Base-by-base conservation (phyloP, 306 rosid genomes). In the Neltuma alba region DNA sequence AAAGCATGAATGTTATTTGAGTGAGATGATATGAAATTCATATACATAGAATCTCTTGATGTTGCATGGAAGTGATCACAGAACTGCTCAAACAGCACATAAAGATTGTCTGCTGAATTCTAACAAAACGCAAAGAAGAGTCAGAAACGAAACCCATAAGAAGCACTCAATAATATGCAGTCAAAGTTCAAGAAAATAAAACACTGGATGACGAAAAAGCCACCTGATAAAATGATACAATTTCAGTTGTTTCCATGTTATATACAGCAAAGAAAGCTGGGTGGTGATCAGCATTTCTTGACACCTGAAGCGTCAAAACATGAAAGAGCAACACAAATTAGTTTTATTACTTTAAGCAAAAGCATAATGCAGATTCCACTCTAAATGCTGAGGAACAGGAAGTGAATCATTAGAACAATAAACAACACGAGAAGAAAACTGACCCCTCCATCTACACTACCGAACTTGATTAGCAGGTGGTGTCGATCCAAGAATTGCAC, bases 401-500 rank as follows among this genome's bases (percentile, higher is more conserved):
- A 61, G 69, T 36, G 48, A 45, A 80, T 64, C 41, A 14, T 47
- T 44, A 27, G 42, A 57, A 87, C 57, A 79, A 37, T 44, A 42
- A 25, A 76, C 20, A 67, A 61, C 6, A 42, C 55, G 67, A 38
- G 71, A 61, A 81, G 79, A 82, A 76, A 78, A 74, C 98, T 95
- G 88, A 95, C 99, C 94, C 82, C 96, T 90, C 96, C 99, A 71
- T 93, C 98, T 38, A 93, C 98, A 81, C 98, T 95, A 69, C 98
- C 99, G 82, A 91, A 89, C 91, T 95, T 95, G 91, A 95, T 88
- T 60, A 95, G 93, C 86, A 95, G 84, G 92, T 95, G 97, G 60
- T 90, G 96, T 81, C 93, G 89, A 79, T 95, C 99, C 96, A 95
- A 85, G 93, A 95, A 95, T 84, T 95, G 99, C 87, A 93, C 99